phyloP scores from a whole-genome alignment of 176 grass and related monocot genomes.

The Panicum miliaceum region DNA sequence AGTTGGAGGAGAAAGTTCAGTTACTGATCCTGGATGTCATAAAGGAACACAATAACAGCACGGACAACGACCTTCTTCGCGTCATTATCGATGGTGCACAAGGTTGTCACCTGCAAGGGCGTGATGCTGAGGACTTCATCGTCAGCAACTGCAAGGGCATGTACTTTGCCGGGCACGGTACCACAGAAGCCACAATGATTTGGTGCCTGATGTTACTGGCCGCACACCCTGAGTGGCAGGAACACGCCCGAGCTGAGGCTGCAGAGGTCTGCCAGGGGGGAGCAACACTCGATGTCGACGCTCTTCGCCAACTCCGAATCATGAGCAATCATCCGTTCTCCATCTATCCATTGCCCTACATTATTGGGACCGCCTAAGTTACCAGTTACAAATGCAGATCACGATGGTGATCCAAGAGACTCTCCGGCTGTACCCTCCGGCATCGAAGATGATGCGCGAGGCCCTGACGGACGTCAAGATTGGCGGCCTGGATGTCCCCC shows the following conservation, averaged over 20 bases:
- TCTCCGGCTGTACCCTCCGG: constrained; percentile 41
- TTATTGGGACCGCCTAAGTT: neutral
- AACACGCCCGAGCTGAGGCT: constrained; percentile 45
- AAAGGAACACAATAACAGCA: constrained; percentile 39
- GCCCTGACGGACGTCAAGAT: constrained; percentile 55
- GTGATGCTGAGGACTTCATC: constrained; percentile 51
- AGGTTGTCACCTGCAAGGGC: neutral
- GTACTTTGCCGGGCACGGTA: constrained; percentile 74
- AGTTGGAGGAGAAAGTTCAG: constrained; percentile 49
- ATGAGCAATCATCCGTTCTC: constrained; percentile 21
- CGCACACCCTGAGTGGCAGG: constrained; percentile 63
- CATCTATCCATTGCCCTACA: neutral
- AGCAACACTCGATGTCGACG: constrained; percentile 23
- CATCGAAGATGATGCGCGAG: constrained; percentile 47
- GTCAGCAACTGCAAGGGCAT: constrained; percentile 73
- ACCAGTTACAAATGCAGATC: neutral
- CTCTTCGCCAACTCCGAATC: constrained; percentile 58
- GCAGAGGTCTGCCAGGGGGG: constrained; percentile 40
- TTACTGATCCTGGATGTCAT: constrained; percentile 52
- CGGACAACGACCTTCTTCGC: constrained; percentile 37
- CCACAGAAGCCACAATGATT: constrained; percentile 44
- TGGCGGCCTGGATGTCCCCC: constrained; percentile 38
- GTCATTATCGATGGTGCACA: constrained; percentile 54
- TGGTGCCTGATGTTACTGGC: constrained; percentile 87
- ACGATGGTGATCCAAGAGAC: constrained; percentile 4